A percentile compares a stretch with the other conserved stretches of the same genome.
Evolutionary conservation across 768 basidiomycete species (phyloP).

Genomic region (Pholiota molesta): DNA sequence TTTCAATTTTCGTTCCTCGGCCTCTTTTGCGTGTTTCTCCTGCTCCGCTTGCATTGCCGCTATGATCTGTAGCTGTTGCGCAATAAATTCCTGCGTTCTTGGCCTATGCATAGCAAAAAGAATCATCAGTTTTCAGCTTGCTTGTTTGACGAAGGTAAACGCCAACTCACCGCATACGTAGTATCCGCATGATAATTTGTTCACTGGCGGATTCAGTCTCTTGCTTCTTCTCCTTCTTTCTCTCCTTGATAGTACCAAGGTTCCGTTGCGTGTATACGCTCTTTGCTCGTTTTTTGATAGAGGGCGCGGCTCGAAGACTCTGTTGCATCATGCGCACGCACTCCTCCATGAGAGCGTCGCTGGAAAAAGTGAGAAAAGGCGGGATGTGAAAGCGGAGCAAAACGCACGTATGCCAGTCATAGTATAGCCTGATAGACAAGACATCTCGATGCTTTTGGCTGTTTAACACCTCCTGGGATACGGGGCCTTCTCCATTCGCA

Average conservation of each 20-base stretch:
- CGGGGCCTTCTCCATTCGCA: conserved; percentile 89
- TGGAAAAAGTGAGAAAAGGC: conserved; percentile 28
- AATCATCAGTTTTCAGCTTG: background rate
- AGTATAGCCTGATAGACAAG: conserved; percentile 88
- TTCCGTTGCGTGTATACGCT: conserved; percentile 92
- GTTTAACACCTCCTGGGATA: conserved; percentile 83
- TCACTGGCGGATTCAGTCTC: conserved; percentile 78
- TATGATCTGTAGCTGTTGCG: conserved; percentile 85
- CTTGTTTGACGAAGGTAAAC: conserved; percentile 5
- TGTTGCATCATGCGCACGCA: conserved; percentile 96
- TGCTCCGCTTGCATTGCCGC: conserved; percentile 82
- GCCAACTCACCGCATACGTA: conserved; percentile 82
- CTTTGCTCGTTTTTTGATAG: conserved; percentile 88
- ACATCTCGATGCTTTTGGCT: conserved; percentile 95
- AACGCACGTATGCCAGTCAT: conserved; percentile 91
- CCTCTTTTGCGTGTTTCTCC: conserved; percentile 68
- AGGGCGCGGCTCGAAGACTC: conserved; percentile 70
- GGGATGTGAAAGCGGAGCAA: background rate
- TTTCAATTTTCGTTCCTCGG: conserved; percentile 59
- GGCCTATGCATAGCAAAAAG: conserved; percentile 46
- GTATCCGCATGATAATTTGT: conserved; percentile 92
- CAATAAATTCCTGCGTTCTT: conserved; percentile 83
- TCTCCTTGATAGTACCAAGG: conserved; percentile 92
- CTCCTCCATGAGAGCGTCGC: conserved; percentile 89
- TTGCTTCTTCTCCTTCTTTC: conserved; percentile 90